Base-by-base conservation (phyloP, 2,329 filamentous ascomycete species). In the Zymoseptoria passerinii region DNA sequence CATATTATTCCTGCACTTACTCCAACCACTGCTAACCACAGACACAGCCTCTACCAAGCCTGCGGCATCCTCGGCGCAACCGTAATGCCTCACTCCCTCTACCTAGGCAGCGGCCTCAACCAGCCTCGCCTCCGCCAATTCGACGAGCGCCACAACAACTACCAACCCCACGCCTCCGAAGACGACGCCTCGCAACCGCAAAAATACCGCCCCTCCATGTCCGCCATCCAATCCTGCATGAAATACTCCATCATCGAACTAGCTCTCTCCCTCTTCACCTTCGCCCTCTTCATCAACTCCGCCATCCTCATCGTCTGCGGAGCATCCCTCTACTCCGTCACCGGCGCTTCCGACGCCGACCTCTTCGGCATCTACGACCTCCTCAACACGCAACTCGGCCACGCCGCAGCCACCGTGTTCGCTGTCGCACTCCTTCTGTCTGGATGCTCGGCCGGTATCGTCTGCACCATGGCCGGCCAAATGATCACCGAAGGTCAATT, bases 391-490 rank as follows among this genome's bases (percentile, higher is more conserved):
- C 86, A 83, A 56, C 83, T 96, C 54, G 84, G 87, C 0, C 84
- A 86, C 0, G 87, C 82, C 0, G 91, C 90, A 0, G 91, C 89
- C 1, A 89, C 88, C 2, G 78, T 95, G n/a, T 95, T 95, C 63
- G 89, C 89, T 0, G 77, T 95, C 2, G 89, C 90, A 0, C 77
- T 95, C 1, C 80, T 95, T 0, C 81, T 95, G 0, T 92, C 87
- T 0, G 90, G 90, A 8, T 81, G 90, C 10, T 89, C 86, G 0
- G 90, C 90, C 0, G 90, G 90, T 5, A 89, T 95, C 40, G 87
- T 95, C 2, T 95, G 90, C 75, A 95, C 91, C 1, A 94, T 95
- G 65, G 83, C 90, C 0, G 90, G 90, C 0, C 90, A 95, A 72
- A 94, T 95, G 85, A 87, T 95, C 20, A 86, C 84, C 62, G 90